A percentile compares a stretch with the other conserved stretches of the same genome.
Evolutionary conservation across 495 filamentous ascomycete species (phyloP).

Genomic region (Cenococcum geophilum): DNA sequence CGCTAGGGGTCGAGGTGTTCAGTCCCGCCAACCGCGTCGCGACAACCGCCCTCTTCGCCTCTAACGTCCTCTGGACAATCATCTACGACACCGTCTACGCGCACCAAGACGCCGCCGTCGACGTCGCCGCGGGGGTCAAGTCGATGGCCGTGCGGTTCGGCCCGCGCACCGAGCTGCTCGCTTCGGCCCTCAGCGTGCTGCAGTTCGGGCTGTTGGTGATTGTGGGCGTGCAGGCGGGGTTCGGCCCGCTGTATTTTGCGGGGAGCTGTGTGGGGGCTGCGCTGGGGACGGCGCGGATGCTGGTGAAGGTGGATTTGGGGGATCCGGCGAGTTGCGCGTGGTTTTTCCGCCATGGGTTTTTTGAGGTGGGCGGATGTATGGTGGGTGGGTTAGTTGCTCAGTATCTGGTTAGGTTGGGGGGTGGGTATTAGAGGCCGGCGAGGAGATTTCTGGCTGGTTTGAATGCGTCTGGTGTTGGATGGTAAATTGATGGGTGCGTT

Average conservation of each 20-base stretch:
- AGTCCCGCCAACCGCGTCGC: background rate
- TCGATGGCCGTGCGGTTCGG: conserved; percentile 12
- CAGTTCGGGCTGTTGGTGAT: conserved; percentile 8
- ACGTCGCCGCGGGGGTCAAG: conserved; percentile 42
- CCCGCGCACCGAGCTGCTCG: background rate
- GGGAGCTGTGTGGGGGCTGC: background rate
- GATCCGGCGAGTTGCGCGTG: background rate
- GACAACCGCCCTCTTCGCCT: background rate
- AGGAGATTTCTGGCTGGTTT: no score
- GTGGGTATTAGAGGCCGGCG: background rate
- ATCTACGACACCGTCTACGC: conserved; percentile 48
- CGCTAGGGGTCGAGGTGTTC: background rate
- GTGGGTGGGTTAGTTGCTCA: background rate
- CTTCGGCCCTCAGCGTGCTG: background rate
- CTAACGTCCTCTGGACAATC: conserved; percentile 41
- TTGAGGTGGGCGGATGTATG: background rate
- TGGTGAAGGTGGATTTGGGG: background rate
- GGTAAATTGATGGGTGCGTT: no score
- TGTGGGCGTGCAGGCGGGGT: background rate
- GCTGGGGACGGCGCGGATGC: background rate
- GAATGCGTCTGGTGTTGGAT: no score
- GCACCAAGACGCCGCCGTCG: conserved; percentile 44
- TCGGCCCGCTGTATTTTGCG: background rate
- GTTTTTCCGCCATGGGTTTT: conserved; percentile 1
- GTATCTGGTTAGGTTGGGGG: background rate